Evolutionary conservation across 2,329 filamentous ascomycete species (phyloP).

Genomic region (Calonectria ilicicola): DNA sequence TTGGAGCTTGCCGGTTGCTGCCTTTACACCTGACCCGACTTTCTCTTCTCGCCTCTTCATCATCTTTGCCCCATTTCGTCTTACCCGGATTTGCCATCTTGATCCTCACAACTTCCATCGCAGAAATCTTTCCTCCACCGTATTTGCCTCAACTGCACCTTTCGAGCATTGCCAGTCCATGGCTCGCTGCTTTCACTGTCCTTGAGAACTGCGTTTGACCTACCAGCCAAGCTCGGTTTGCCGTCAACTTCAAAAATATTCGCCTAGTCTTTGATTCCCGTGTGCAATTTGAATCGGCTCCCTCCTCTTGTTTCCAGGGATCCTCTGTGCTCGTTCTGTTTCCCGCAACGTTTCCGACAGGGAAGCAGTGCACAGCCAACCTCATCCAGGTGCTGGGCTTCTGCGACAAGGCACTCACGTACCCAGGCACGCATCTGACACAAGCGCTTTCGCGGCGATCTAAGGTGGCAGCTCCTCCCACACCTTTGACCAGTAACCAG

Average conservation of each 20-base stretch:
- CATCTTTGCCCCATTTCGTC: conserved; percentile 19
- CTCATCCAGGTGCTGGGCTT: conserved; percentile 29
- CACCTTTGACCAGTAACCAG: conserved; percentile 7
- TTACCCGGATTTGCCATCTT: conserved; percentile 6
- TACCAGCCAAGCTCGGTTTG: neutral
- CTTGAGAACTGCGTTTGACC: neutral
- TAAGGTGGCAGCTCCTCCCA: conserved; percentile 20
- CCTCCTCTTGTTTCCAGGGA: conserved; percentile 14
- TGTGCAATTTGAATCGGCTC: conserved; percentile 20
- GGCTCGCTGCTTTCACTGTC: neutral
- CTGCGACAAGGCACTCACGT: conserved; percentile 35
- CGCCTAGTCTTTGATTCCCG: neutral
- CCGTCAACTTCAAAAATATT: conserved; percentile 1
- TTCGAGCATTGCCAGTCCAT: neutral
- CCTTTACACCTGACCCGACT: conserved; percentile 22
- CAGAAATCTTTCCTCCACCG: neutral
- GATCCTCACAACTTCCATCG: neutral
- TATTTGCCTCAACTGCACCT: neutral
- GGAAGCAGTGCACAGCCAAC: conserved; percentile 19
- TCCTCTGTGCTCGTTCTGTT: conserved; percentile 15
- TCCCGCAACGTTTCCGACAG: conserved; percentile 23
- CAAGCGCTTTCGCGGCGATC: conserved; percentile 25
- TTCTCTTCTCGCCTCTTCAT: conserved; percentile 18
- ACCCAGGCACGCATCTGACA: conserved; percentile 34
- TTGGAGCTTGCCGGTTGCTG: conserved; percentile 20